Evolutionary conservation across 2,329 filamentous ascomycete species (phyloP).

Genomic region (Clonostachys rosea): DNA sequence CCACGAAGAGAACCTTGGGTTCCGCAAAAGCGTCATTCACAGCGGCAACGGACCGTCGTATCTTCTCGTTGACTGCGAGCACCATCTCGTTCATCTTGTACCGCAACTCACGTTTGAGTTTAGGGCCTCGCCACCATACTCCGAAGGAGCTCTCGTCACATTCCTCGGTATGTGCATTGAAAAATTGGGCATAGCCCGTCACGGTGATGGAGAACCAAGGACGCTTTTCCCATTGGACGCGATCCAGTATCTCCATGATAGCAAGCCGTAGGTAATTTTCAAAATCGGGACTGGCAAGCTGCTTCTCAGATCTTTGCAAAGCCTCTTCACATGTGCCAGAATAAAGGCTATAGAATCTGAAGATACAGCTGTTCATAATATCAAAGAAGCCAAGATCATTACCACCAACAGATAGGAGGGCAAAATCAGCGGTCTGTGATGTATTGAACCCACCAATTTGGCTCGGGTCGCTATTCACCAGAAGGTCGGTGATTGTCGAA

Average conservation of each 20-base stretch:
- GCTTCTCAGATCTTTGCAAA: conserved; percentile 23
- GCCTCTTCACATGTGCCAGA: conserved; percentile 37
- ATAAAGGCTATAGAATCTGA: conserved; percentile 43
- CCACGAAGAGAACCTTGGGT: conserved; percentile 34
- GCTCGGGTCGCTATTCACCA: conserved; percentile 25
- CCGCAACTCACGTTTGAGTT: conserved; percentile 30
- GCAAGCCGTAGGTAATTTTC: conserved; percentile 29
- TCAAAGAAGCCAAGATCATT: conserved; percentile 46
- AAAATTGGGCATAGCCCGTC: conserved; percentile 43
- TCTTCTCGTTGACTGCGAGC: conserved; percentile 31
- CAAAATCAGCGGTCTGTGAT: conserved; percentile 30
- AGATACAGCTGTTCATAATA: conserved; percentile 44
- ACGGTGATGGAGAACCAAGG: conserved; percentile 35
- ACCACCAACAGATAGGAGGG: conserved; percentile 39
- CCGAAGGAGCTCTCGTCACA: conserved; percentile 39
- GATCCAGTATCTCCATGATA: conserved; percentile 36
- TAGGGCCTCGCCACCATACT: conserved; percentile 38
- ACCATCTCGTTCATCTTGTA: conserved; percentile 38
- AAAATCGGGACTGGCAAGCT: conserved; percentile 26
- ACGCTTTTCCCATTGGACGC: conserved; percentile 35
- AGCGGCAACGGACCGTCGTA: conserved; percentile 22
- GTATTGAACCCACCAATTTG: conserved; percentile 36
- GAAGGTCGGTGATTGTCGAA: conserved; percentile 31
- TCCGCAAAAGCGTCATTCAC: conserved; percentile 29
- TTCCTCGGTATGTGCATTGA: conserved; percentile 33